Conservation (phyloP, 345 rosid species). For the Anacardium occidentale region DNA sequence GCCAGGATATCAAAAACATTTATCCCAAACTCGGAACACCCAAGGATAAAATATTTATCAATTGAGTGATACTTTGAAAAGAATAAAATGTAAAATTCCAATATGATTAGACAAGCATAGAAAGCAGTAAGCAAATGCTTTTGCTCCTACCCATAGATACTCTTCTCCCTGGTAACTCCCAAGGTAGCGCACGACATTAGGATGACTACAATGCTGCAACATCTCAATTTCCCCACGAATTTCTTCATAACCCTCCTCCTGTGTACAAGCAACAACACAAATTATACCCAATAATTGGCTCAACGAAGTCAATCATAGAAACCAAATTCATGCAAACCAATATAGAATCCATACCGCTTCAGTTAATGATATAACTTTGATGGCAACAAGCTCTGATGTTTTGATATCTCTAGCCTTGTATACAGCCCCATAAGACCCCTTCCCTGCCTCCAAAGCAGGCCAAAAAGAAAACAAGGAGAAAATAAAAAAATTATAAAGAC, state of each 20-base stretch:
- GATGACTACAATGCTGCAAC: constrained; percentile 97
- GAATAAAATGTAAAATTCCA: constrained; percentile 3
- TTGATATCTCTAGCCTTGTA: constrained; percentile 93
- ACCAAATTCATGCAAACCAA: constrained; percentile 10
- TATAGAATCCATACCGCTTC: constrained; percentile 69
- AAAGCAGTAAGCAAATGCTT: constrained; percentile 13
- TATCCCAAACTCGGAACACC: constrained; percentile 21
- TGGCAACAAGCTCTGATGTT: constrained; percentile 96
- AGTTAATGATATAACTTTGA: constrained; percentile 84
- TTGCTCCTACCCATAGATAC: constrained; percentile 79
- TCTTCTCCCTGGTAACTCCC: constrained; percentile 99
- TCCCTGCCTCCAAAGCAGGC: constrained; percentile 54
- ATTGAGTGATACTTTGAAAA: constrained; percentile 9
- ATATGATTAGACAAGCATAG: neutral
- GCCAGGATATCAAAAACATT: constrained; percentile 43
- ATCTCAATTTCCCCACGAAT: constrained; percentile 98
- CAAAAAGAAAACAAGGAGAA: constrained; percentile 14
- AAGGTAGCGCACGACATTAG: constrained; percentile 91
- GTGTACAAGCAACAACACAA: constrained; percentile 21
- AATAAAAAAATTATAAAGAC: too few relatives aligned
- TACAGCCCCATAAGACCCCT: constrained; percentile 97
- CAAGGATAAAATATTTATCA: constrained; percentile 2
- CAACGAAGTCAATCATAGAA: neutral
- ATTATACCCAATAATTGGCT: constrained; percentile 11
- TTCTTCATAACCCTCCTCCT: constrained; percentile 99